phyloP scores from a whole-genome alignment of 2,329 filamentous ascomycete genomes.

The Exophiala sp. region DNA sequence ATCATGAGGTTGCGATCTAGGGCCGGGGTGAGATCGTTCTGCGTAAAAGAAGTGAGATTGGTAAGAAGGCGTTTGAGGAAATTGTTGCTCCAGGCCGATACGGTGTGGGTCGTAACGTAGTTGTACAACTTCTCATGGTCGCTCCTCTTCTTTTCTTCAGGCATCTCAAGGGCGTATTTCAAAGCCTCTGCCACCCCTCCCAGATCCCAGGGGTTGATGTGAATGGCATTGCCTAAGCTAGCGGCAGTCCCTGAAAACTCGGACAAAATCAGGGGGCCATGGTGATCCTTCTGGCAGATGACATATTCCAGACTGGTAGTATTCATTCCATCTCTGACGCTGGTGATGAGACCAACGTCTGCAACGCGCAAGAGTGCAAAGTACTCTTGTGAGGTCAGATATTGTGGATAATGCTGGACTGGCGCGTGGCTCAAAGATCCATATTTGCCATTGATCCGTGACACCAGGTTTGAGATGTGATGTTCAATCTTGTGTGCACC shows the following conservation, averaged over 20 bases:
- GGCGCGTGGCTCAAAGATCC: conserved; percentile 84
- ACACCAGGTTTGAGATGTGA: conserved; percentile 83
- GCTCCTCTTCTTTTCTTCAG: conserved; percentile 55
- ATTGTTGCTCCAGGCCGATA: conserved; percentile 76
- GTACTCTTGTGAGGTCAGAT: conserved; percentile 83
- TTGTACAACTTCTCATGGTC: conserved; percentile 72
- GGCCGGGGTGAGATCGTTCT: conserved; percentile 69
- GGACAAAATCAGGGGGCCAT: conserved; percentile 85
- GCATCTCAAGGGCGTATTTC: conserved; percentile 73
- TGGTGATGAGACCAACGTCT: conserved; percentile 90
- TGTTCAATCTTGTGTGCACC: conserved; percentile 74
- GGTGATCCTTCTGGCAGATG: conserved; percentile 78
- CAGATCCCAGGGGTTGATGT: conserved; percentile 95
- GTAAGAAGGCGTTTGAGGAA: conserved; percentile 73
- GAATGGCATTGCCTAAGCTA: conserved; percentile 75
- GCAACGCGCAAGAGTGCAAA: conserved; percentile 86
- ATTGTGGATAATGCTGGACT: conserved; percentile 91
- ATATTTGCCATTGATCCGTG: conserved; percentile 84
- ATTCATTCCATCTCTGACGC: conserved; percentile 95
- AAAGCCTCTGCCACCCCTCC: conserved; percentile 78
- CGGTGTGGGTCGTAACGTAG: conserved; percentile 78
- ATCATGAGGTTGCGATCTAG: conserved; percentile 71
- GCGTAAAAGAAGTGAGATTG: conserved; percentile 71
- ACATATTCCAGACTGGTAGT: conserved; percentile 94
- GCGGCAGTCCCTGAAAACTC: conserved; percentile 94